Percentiles rank a stretch among this genome's conserved stretches.
Conservation (phyloP, 495 filamentous ascomycete species). For the Penicillium dipodomyicola region DNA sequence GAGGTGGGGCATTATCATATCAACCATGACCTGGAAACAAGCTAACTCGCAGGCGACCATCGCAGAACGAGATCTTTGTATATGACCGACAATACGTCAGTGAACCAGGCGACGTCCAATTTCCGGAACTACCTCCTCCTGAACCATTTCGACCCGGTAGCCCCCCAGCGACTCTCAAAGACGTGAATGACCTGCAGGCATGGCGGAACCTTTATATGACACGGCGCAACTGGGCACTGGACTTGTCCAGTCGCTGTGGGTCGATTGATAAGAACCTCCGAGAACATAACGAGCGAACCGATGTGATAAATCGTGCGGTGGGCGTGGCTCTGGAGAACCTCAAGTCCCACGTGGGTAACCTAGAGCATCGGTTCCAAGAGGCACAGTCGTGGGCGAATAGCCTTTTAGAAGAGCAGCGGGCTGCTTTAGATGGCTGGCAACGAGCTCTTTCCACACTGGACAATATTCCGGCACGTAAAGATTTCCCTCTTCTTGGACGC, state of each 20-base stretch:
- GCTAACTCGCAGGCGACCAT: slow-evolving; percentile 10
- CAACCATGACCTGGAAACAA: neutral
- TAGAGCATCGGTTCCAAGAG: slow-evolving; percentile 72
- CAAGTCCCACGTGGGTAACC: slow-evolving; percentile 67
- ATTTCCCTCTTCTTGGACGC: slow-evolving; percentile 52
- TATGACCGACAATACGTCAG: slow-evolving; percentile 70
- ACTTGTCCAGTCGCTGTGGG: slow-evolving; percentile 61
- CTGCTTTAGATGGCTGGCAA: slow-evolving; percentile 66
- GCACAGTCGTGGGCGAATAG: slow-evolving; percentile 70
- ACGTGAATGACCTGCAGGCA: slow-evolving; percentile 70
- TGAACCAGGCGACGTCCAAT: slow-evolving; percentile 45
- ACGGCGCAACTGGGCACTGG: slow-evolving; percentile 70
- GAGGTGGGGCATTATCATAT: slow-evolving; percentile 56
- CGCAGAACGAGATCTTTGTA: slow-evolving; percentile 79
- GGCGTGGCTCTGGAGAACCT: slow-evolving; percentile 80
- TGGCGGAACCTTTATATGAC: slow-evolving; percentile 80
- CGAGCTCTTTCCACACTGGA: slow-evolving; percentile 60
- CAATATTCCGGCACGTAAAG: slow-evolving; percentile 58
- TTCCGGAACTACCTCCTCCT: slow-evolving; percentile 55
- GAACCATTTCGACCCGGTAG: slow-evolving; percentile 54
- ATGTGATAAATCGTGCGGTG: slow-evolving; percentile 68
- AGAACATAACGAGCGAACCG: slow-evolving; percentile 60
- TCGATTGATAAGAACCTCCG: slow-evolving; percentile 54
- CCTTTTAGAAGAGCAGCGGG: slow-evolving; percentile 66
- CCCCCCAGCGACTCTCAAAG: slow-evolving; percentile 70